Evolutionary conservation across 306 rosid genomes (phyloP).

Genomic region (Cicer judaicum): DNA sequence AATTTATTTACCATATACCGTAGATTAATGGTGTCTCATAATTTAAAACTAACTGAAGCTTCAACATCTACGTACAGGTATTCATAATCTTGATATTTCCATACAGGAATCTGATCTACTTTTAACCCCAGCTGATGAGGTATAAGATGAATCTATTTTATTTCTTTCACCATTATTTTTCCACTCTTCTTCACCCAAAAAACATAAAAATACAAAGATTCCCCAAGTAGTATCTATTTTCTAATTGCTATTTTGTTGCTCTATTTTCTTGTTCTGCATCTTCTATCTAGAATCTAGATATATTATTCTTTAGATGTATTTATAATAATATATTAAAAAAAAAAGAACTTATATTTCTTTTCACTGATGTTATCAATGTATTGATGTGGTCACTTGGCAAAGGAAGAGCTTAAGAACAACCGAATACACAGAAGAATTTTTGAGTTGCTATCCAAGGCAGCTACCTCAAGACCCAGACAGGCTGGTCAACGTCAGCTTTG

Average conservation of each 20-base stretch:
- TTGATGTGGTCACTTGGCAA: conserved; percentile 56
- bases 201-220: conserved; percentile 2
- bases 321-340: background rate
- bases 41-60: conserved; percentile 10
- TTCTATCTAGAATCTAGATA: conserved; percentile 14
- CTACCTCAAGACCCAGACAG: conserved; percentile 54
- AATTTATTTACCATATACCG: conserved; percentile 31
- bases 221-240: background rate
- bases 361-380: conserved; percentile 41
- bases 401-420: conserved; percentile 88
- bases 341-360: conserved; percentile 19
- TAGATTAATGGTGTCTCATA: conserved; percentile 14
- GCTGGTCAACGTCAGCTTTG: conserved; percentile 69
- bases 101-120: conserved; percentile 75
- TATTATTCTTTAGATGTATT: conserved; percentile 16
- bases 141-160: conserved; percentile 39
- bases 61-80: conserved; percentile 56
- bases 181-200: conserved; percentile 13
- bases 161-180: conserved; percentile 18
- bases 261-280: background rate
- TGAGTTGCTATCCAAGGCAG: conserved; percentile 88
- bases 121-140: conserved; percentile 77
- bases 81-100: conserved; percentile 61
- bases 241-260: conserved; percentile 1
- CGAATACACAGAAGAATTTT: conserved; percentile 80